Percentiles rank a stretch among this genome's conserved stretches.
These are phyloP conservation scores for Forsythia viridissima DNA, from an alignment of 257 asterid species.

Conservation along the genomic window DNA sequence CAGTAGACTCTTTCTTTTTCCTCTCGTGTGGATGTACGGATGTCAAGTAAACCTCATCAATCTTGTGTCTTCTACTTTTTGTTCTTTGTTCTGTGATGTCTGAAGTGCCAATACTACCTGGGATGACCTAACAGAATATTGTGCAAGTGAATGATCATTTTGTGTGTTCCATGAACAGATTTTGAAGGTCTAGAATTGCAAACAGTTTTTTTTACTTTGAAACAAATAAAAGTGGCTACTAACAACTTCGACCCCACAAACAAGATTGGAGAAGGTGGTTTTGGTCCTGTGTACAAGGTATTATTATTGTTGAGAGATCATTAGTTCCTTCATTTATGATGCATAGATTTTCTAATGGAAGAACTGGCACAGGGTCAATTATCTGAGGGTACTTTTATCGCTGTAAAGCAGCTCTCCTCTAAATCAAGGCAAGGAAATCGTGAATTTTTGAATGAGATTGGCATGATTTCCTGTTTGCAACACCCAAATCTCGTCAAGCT, in stretches of 20 bases:
- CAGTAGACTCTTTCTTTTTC: background rate
- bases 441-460: constrained; percentile 80
- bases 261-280: constrained; percentile 97
- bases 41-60: background rate
- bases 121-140: background rate
- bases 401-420: constrained; percentile 85
- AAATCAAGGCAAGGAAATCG: constrained; percentile 85
- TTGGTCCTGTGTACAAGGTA: constrained; percentile 93
- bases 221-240: constrained; percentile 84
- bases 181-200: constrained; percentile 64
- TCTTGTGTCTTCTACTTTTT: background rate
- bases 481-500: constrained; percentile 90
- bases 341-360: constrained; percentile 21
- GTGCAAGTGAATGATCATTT: background rate
- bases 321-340: background rate
- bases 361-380: constrained; percentile 56
- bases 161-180: constrained; percentile 43
- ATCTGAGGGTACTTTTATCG: constrained; percentile 70
- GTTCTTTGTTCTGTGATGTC: background rate
- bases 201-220: constrained; percentile 65
- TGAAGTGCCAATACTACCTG: background rate
- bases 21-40: background rate
- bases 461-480: constrained; percentile 78
- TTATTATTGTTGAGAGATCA: constrained; percentile 1
- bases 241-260: constrained; percentile 68